Percentiles rank a stretch among this genome's conserved stretches.
phyloP scores from a whole-genome alignment of 768 basidiomycete species.

The Rhodotorula graminis region DNA sequence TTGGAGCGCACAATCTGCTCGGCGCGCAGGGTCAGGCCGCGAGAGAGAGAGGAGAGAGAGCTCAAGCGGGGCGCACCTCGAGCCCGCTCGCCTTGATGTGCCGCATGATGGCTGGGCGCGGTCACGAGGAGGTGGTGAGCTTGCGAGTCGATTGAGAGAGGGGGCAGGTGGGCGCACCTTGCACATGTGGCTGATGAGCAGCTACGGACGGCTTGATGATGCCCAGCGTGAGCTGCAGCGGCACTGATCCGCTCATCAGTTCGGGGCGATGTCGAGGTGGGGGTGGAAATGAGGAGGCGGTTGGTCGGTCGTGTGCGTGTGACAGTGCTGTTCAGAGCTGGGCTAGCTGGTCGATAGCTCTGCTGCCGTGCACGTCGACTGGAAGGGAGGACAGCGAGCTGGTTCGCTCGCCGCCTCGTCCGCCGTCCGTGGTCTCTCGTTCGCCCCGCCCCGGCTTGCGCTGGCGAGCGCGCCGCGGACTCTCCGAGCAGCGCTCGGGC shows the following conservation, averaged over 20 bases:
- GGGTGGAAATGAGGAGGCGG: neutral
- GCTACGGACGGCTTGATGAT: constrained; percentile 40
- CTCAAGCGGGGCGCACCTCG: constrained; percentile 6
- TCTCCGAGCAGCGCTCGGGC: no score
- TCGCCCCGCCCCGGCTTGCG: no score
- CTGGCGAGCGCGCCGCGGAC: no score
- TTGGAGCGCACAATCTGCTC: constrained; percentile 39
- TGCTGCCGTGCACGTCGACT: no score
- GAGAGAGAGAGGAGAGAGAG: neutral
- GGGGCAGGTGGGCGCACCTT: constrained; percentile 9
- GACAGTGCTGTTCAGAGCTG: no score
- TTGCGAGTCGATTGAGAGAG: neutral
- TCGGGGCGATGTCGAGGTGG: neutral
- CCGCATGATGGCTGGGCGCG: constrained; percentile 26
- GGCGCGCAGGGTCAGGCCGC: no score
- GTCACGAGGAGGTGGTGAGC: neutral
- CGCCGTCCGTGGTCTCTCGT: no score
- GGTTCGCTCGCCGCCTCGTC: no score
- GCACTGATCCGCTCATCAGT: neutral
- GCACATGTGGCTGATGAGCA: constrained; percentile 36
- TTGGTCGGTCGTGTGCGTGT: no score
- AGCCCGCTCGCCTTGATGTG: constrained; percentile 31
- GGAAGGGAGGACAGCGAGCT: no score
- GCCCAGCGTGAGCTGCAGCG: constrained; percentile 39
- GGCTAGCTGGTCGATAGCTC: no score